Conservation (phyloP, 768 basidiomycete genomes). For the Rhizopogon sp. region DNA sequence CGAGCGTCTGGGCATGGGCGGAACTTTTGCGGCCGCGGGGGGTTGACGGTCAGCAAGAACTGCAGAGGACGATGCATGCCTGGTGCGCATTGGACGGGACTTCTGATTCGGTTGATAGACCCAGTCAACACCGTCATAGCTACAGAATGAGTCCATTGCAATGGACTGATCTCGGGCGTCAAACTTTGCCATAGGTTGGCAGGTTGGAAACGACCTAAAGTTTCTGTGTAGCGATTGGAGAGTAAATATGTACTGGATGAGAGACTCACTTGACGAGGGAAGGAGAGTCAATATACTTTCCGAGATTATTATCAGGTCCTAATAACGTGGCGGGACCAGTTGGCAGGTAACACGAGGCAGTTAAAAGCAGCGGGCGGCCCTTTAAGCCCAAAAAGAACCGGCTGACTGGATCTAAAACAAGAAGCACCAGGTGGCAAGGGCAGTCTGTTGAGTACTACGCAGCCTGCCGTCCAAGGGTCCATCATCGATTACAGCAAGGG, state of each 20-base stretch:
- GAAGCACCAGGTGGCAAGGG: not conserved
- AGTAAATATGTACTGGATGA: constrained; percentile 11
- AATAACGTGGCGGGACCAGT: constrained; percentile 12
- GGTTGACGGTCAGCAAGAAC: constrained; percentile 9
- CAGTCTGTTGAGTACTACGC: not conserved
- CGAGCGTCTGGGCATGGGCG: constrained; percentile 11
- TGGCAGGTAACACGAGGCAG: constrained; percentile 31
- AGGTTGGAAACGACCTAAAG: constrained; percentile 16
- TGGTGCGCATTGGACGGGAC: constrained; percentile 15
- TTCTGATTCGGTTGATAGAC: constrained; percentile 11
- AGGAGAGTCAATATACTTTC: constrained; percentile 22
- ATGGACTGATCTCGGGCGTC: constrained; percentile 15
- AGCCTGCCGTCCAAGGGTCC: not conserved
- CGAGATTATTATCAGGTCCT: constrained; percentile 28
- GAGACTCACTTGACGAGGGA: constrained; percentile 5
- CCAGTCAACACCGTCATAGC: constrained; percentile 26
- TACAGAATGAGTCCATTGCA: constrained; percentile 28
- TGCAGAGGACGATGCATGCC: constrained; percentile 17
- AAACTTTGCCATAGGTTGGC: constrained; percentile 18
- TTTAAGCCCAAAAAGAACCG: constrained; percentile 15
- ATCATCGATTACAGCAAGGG: not conserved
- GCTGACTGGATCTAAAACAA: constrained; percentile 10
- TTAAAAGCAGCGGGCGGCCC: constrained; percentile 25
- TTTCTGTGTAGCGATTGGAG: constrained; percentile 11
- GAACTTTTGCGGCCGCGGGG: constrained; percentile 15